Evolutionary conservation across 2,329 filamentous ascomycete genomes (phyloP).

Genomic region (Aspergillus sp.): DNA sequence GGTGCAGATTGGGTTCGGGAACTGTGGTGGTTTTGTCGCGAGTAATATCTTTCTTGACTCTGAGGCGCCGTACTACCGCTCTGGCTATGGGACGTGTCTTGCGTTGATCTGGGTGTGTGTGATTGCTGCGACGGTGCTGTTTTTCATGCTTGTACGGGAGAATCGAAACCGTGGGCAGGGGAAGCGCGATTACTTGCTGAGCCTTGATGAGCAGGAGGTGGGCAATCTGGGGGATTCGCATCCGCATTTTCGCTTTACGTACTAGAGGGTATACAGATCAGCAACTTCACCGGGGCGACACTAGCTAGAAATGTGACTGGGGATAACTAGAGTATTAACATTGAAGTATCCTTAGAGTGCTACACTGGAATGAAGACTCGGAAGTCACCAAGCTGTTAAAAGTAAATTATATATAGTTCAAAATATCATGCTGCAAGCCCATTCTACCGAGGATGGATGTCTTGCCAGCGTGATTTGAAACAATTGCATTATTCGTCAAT

Average conservation of each 20-base stretch:
- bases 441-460: too few species aligned
- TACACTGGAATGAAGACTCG: too few species aligned
- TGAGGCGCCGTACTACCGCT: slow-evolving; percentile 39
- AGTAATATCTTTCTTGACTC: slow-evolving; percentile 43
- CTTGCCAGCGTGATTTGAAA: background rate
- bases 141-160: slow-evolving; percentile 10
- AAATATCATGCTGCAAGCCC: too few species aligned
- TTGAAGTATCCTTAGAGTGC: too few species aligned
- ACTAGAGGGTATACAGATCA: background rate
- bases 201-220: background rate
- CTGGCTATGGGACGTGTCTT: slow-evolving; percentile 40
- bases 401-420: too few species aligned
- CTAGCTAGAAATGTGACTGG: too few species aligned
- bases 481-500: background rate
- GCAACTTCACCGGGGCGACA: too few species aligned
- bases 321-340: too few species aligned
- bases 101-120: slow-evolving; percentile 22
- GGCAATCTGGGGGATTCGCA: slow-evolving; percentile 15
- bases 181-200: slow-evolving; percentile 4
- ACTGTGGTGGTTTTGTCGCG: slow-evolving; percentile 46
- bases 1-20: slow-evolving; percentile 45
- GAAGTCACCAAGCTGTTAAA: too few species aligned
- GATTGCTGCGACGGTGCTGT: slow-evolving; percentile 2
- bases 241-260: slow-evolving; percentile 14
- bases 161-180: slow-evolving; percentile 9